Evolutionary conservation across 2,329 filamentous ascomycete genomes (phyloP).

Genomic region (Fusarium sp.): DNA sequence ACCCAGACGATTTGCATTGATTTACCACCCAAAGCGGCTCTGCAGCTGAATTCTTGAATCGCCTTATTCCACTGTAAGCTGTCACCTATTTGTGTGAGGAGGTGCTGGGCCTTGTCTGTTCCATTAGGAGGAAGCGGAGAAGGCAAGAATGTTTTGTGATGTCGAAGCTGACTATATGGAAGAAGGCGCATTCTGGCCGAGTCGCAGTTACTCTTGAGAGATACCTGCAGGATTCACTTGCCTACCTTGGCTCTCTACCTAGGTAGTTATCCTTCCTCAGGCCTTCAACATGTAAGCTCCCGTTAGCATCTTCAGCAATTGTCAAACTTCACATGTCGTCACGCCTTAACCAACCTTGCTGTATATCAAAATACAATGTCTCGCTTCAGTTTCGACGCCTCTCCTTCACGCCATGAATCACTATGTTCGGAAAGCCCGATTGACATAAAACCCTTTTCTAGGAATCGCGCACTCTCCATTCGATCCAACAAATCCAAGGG

Average conservation of each 20-base stretch:
- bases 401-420: conserved; percentile 31
- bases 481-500: conserved; percentile 69
- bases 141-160: not conserved
- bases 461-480: conserved; percentile 80
- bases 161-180: conserved; percentile 26
- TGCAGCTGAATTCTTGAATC: conserved; percentile 22
- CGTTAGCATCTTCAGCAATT: conserved; percentile 2
- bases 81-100: not conserved
- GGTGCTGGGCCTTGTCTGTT: not conserved
- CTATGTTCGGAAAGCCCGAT: conserved; percentile 36
- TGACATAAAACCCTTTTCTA: conserved; percentile 50
- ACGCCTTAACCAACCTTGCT: not conserved
- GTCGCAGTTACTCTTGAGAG: not conserved
- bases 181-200: conserved; percentile 26
- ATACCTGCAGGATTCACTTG: not conserved
- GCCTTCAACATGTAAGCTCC: conserved; percentile 36
- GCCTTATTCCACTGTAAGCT: conserved; percentile 30
- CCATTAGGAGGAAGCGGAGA: not conserved
- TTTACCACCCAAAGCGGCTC: conserved; percentile 11
- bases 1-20: conserved; percentile 28
- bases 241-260: not conserved
- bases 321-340: not conserved
- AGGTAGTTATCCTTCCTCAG: not conserved
- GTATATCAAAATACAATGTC: conserved; percentile 42
- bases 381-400: conserved; percentile 47